These are phyloP conservation scores for Hanseniaspora vineae DNA, from an alignment of 805 yeast genomes.

Conservation along the genomic window DNA sequence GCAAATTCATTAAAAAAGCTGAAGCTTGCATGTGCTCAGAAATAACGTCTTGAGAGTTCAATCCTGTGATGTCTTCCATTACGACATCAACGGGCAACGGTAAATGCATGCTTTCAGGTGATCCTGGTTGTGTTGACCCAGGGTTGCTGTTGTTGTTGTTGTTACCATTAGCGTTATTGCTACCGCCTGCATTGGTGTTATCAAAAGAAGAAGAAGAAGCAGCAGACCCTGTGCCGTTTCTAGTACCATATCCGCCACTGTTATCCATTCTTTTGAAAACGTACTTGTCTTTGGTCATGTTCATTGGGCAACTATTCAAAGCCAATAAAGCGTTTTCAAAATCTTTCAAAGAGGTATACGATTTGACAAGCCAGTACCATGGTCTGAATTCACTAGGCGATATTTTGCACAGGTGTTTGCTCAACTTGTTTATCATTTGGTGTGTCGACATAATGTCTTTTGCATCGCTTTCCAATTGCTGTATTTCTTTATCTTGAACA, in stretches of 20 bases:
- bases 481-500: background rate
- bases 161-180: too few species aligned
- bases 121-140: background rate
- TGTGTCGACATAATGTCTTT: background rate
- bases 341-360: constrained; percentile 50
- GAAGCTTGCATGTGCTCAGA: constrained; percentile 55
- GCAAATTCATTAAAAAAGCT: constrained; percentile 45
- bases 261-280: constrained; percentile 47
- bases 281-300: constrained; percentile 50
- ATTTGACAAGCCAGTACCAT: constrained; percentile 56
- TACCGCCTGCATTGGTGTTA: background rate
- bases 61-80: constrained; percentile 51
- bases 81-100: constrained; percentile 70
- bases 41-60: constrained; percentile 53
- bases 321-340: constrained; percentile 62
- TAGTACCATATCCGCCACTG: constrained; percentile 6
- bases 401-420: constrained; percentile 31
- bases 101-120: constrained; percentile 38
- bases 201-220: background rate
- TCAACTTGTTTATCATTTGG: background rate
- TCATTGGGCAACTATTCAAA: constrained; percentile 74
- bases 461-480: background rate
- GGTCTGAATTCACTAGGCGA: constrained; percentile 66
- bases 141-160: too few species aligned
- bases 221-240: background rate